Conservation (phyloP, 495 filamentous ascomycete genomes). For the Thermochaetoides thermophila region DNA sequence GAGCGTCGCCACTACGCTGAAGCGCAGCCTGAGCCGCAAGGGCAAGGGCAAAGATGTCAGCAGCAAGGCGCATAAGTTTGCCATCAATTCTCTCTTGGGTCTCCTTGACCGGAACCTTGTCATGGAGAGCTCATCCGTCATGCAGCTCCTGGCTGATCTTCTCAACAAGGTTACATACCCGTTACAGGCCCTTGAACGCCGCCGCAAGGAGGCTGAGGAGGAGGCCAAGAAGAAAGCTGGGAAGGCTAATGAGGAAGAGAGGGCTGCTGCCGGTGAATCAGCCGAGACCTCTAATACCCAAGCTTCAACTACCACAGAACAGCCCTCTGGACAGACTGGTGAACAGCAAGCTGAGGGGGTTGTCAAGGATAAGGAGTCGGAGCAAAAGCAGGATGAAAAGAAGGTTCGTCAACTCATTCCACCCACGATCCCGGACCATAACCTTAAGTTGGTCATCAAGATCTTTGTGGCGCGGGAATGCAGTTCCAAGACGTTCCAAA, state of each 20-base stretch:
- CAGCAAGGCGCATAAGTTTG: conserved; percentile 68
- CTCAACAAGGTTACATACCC: conserved; percentile 81
- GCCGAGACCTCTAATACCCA: conserved; percentile 15
- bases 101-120: conserved; percentile 83
- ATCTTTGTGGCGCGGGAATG: conserved; percentile 93
- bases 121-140: conserved; percentile 87
- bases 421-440: conserved; percentile 76
- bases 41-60: conserved; percentile 80
- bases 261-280: conserved; percentile 9
- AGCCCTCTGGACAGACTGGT: conserved; percentile 4
- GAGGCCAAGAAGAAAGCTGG: conserved; percentile 41
- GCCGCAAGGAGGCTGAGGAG: conserved; percentile 57
- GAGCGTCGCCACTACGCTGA: conserved; percentile 49
- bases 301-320: conserved; percentile 10
- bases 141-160: conserved; percentile 81
- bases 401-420: conserved; percentile 59
- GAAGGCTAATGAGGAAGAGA: conserved; percentile 14
- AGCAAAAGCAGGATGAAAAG: conserved; percentile 48
- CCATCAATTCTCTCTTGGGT: conserved; percentile 76
- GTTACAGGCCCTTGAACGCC: conserved; percentile 64
- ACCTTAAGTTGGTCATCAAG: conserved; percentile 83
- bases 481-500: conserved; percentile 89
- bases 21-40: conserved; percentile 62
- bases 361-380: conserved; percentile 16
- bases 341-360: conserved; percentile 13